Evolutionary conservation across 768 basidiomycete genomes (phyloP).

Genomic region (Polyporus arcularius): DNA sequence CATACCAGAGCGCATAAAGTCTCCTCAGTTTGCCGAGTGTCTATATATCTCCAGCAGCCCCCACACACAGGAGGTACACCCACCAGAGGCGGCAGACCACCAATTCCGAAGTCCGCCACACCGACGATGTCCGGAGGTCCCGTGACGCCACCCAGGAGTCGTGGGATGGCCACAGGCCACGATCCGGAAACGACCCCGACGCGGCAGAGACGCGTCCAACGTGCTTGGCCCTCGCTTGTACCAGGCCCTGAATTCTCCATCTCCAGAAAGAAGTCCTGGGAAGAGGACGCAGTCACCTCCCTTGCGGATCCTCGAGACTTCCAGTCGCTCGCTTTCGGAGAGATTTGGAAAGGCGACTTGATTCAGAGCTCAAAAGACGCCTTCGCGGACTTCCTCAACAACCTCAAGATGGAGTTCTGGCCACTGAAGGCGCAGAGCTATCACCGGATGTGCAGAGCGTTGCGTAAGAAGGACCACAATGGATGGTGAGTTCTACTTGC

Average conservation of each 20-base stretch:
- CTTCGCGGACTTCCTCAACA: neutral
- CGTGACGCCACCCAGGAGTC: too few relatives aligned
- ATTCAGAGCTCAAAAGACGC: neutral
- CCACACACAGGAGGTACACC: too few relatives aligned
- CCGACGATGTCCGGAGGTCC: too few relatives aligned
- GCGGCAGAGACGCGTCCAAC: neutral
- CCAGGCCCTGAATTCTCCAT: neutral
- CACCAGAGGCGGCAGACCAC: too few relatives aligned
- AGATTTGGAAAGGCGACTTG: neutral
- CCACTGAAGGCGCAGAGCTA: too few relatives aligned
- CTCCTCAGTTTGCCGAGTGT: too few relatives aligned
- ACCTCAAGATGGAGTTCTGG: neutral
- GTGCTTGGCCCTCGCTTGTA: neutral
- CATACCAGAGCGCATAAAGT: too few relatives aligned
- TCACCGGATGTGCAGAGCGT: too few relatives aligned
- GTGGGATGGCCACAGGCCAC: neutral
- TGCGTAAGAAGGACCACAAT: neutral
- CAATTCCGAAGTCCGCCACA: too few relatives aligned
- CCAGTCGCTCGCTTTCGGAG: neutral
- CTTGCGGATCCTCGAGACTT: slow-evolving; percentile 11
- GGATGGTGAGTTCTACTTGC: neutral
- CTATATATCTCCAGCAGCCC: too few relatives aligned
- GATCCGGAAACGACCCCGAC: neutral
- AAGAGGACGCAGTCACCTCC: slow-evolving; percentile 4
- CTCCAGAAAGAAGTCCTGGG: slow-evolving; percentile 9